phyloP scores from a whole-genome alignment of 345 rosid species.

The Mallotus nudiflorus region DNA sequence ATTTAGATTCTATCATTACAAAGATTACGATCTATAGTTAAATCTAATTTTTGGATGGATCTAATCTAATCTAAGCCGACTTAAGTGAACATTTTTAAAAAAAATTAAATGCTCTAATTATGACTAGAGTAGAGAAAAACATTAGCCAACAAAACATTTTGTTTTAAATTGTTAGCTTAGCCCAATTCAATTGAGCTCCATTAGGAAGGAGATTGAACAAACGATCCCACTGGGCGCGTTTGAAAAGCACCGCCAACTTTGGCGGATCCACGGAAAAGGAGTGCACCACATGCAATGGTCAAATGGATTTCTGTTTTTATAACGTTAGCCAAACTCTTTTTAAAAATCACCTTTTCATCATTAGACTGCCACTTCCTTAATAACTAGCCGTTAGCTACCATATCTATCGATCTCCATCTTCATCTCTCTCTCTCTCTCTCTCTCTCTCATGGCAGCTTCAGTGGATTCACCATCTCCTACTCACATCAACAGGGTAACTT shows the following conservation, averaged over 20 bases:
- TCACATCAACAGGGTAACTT: constrained; percentile 34
- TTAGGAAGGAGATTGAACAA: too few species aligned
- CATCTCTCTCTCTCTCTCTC: neutral
- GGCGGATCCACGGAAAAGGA: constrained; percentile 8
- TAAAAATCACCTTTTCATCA: neutral
- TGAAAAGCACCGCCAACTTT: neutral
- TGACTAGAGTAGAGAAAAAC: too few species aligned
- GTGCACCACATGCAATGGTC: neutral
- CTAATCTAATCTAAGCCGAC: too few species aligned
- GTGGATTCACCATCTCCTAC: constrained; percentile 49
- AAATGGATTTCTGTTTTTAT: neutral
- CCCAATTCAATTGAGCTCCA: too few species aligned
- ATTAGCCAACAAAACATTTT: too few species aligned
- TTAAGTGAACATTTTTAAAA: too few species aligned
- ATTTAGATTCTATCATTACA: too few species aligned
- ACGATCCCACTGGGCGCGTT: constrained; percentile 2
- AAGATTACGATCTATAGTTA: too few species aligned
- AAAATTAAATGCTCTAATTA: too few species aligned
- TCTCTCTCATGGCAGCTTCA: constrained; percentile 48
- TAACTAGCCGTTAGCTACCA: constrained; percentile 27
- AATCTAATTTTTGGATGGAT: neutral
- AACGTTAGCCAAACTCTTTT: constrained; percentile 16
- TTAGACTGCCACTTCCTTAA: neutral
- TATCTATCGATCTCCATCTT: neutral
- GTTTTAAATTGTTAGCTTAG: too few species aligned